Evolutionary conservation across 305 asterid genomes (phyloP), one percentile per base, ranked within the genome.

Genomic region (Euphrasia arctica): DNA sequence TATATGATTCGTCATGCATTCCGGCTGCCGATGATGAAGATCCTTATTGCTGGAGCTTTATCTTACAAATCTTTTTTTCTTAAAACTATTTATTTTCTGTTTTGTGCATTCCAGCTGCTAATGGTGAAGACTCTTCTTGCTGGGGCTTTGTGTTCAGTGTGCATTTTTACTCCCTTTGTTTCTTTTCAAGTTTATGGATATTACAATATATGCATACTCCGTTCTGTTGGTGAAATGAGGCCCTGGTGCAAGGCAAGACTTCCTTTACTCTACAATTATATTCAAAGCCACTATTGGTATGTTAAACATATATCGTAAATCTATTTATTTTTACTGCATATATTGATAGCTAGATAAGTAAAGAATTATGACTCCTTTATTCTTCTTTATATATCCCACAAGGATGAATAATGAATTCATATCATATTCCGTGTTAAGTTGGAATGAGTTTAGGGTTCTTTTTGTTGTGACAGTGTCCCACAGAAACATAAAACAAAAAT

Each of bases 211-310:
- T 91, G 96, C 69, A 28, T 41, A 70, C 78, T 84, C 70, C 78
- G 66, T 32, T 58, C 76, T 59, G 67, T 67, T 12, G 84, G 73
- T 80, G 83, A 82, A 71, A 60, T 79, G 85, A 90, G 95, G 69
- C 95, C 96, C 49, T 93, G 99, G 97, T 90, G 97, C 95, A 88
- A 82, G 80, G 86, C 90, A 78, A 81, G 82, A 78, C 83, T 82
- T 78, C 98, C 97, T 78, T 81, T 91, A 64, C 90, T 85, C 76
- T 91, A 91, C 85, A 88, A 74, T 83, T 90, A 80, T 77, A 90
- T 93, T 80, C 97, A 93, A 71, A 83, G 91, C 79, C 96, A 78
- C 75, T 93, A 93, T 80, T 90, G 97, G 97, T 90, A 90, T 74
- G 94, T 85, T 74, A 14, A 43, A 65, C 48, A 14, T 60, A 61